Conservation (phyloP, 768 basidiomycete species). For the Boletus rufocinnamomeus region DNA sequence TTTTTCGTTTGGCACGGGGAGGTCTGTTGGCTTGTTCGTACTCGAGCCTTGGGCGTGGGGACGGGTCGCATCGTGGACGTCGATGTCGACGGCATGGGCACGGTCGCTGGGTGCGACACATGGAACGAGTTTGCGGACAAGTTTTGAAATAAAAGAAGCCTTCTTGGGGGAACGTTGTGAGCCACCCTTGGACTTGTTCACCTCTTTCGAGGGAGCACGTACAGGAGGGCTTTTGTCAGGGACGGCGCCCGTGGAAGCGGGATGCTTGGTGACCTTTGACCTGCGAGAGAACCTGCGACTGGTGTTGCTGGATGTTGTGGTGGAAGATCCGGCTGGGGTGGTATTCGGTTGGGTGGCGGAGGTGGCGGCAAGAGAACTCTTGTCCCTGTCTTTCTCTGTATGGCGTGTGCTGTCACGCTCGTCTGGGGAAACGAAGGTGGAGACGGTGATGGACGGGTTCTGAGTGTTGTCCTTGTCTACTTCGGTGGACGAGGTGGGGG, state of each 20-base stretch:
- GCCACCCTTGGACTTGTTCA: conserved; percentile 37
- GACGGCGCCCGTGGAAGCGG: conserved; percentile 18
- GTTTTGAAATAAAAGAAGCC: conserved; percentile 58
- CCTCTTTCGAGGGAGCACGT: conserved; percentile 36
- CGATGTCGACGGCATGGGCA: conserved; percentile 48
- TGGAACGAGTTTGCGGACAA: conserved; percentile 64
- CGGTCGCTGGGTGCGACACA: conserved; percentile 57
- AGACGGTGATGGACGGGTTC: conserved; percentile 37
- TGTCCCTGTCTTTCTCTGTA: conserved; percentile 46
- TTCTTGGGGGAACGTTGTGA: conserved; percentile 40
- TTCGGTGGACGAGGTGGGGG: conserved; percentile 36
- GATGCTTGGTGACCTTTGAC: conserved; percentile 21
- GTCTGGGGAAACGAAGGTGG: conserved; percentile 36
- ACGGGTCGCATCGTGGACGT: conserved; percentile 28
- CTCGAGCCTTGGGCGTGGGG: conserved; percentile 21
- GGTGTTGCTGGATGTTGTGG: conserved; percentile 21
- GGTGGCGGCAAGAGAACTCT: conserved; percentile 47
- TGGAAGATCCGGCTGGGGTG: conserved; percentile 25
- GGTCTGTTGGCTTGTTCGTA: conserved; percentile 24
- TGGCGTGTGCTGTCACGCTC: conserved; percentile 35
- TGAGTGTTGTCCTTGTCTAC: conserved; percentile 40
- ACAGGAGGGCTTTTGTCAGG: conserved; percentile 35
- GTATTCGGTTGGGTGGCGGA: conserved; percentile 45
- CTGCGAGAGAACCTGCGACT: conserved; percentile 36
- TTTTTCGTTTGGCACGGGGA: conserved; percentile 33